Evolutionary conservation across 331 rosid genomes (phyloP), one percentile per base, ranked within the genome.

Genomic region (Quercus tomentella): DNA sequence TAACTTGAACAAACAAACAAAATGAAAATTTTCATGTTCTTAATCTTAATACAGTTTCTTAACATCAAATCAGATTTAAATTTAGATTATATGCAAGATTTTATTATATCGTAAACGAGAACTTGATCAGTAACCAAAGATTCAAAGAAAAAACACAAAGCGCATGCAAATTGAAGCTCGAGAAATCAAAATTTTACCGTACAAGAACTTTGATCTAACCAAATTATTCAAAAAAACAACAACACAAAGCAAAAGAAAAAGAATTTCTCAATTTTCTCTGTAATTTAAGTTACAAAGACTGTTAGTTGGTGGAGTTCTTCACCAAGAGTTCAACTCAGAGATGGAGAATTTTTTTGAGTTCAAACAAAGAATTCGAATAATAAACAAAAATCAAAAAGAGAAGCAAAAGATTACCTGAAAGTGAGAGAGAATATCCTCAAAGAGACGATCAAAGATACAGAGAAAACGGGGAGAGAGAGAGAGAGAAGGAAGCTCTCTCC

Each of bases 401-500:
- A 49, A 12, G 18, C 65, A 43, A 21, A 68, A 66, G 51, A 77
- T 83, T 85, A 92, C 96, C 94, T 83, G 71, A 70, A 49, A 79
- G 72, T 69, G 73, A 62, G 82, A 75, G 77, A 23, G 25, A 2
- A 20, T 37, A 43, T 62, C 79, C 26, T 35, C 70, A 75, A 67
- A 57, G 69, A 37, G 77, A 82, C n/a, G 87, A 76, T 57, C 82
- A 72, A 66, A 56, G 45, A 22, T 0, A 15, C 49, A 62, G 75
- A 45, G 65, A 33, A n/a, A 41, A 2, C 12, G 45, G 52, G 73
- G 72, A 71, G 61, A 49, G 67, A 51, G 55, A 63, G 23, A 72
- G 73, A 67, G 55, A 78, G 72, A 72, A 52, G 60, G 14, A 49
- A 60, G 74, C 37, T 56, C 76, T 78, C 88, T 78, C 87, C 79